phyloP scores from a whole-genome alignment of 495 filamentous ascomycete genomes.

The Sabuloglossum arenarium region DNA sequence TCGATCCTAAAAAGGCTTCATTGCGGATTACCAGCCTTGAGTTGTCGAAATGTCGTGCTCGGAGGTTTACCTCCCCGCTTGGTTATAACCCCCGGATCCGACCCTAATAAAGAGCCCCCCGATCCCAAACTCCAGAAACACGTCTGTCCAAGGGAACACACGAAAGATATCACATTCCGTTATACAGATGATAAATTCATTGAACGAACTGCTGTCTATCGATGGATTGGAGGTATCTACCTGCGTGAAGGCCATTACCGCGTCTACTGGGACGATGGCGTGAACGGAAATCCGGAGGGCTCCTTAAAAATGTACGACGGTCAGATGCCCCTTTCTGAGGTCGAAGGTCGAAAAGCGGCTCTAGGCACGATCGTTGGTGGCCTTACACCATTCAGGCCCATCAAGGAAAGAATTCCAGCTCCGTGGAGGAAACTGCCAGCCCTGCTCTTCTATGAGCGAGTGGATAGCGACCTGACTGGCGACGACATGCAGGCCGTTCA shows the following conservation, averaged over 20 bases:
- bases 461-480: not conserved
- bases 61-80: not conserved
- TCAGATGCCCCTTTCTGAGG: not conserved
- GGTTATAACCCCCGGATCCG: not conserved
- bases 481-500: not conserved
- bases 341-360: too few relatives aligned
- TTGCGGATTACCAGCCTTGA: not conserved
- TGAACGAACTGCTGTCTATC: not conserved
- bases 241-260: not conserved
- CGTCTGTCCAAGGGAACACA: too few relatives aligned
- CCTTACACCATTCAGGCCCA: not conserved
- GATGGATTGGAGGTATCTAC: not conserved
- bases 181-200: not conserved
- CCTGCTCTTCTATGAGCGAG: constrained; percentile 1
- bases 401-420: not conserved
- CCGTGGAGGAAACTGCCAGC: not conserved
- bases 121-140: too few relatives aligned
- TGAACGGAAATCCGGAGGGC: not conserved
- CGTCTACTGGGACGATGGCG: not conserved
- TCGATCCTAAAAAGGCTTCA: not conserved
- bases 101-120: too few relatives aligned
- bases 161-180: not conserved
- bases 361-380: not conserved
- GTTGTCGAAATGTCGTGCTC: not conserved
- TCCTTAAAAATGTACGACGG: not conserved